Evolutionary conservation across 1,284 basidiomycete species (phyloP).

Genomic region (Cerioporus squamosus): DNA sequence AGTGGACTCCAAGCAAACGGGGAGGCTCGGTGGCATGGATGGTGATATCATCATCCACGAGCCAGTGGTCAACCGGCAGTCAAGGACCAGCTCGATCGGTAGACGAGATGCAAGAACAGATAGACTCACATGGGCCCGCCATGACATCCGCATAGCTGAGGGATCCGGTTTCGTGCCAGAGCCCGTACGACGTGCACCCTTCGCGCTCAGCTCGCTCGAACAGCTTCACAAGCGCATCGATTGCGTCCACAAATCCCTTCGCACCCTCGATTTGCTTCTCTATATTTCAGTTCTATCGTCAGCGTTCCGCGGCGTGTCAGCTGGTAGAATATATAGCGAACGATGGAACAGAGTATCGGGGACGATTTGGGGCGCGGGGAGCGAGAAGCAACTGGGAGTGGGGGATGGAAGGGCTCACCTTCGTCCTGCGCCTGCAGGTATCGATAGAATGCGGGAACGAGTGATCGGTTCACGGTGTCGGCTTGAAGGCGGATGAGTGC

Average conservation of each 20-base stretch:
- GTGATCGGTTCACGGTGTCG: conserved; percentile 65
- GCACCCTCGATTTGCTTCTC: conserved; percentile 58
- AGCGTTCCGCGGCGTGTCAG: background rate
- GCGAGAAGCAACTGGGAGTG: background rate
- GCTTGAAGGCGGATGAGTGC: conserved; percentile 71
- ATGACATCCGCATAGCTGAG: conserved; percentile 73
- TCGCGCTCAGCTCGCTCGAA: conserved; percentile 64
- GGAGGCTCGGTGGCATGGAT: too few species aligned
- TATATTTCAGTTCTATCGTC: background rate
- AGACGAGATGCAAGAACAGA: too few species aligned
- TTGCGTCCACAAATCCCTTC: conserved; percentile 59
- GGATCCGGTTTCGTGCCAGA: conserved; percentile 62
- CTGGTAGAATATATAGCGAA: background rate
- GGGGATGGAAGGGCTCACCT: conserved; percentile 17
- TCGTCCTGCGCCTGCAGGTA: conserved; percentile 76
- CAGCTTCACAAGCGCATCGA: conserved; percentile 58
- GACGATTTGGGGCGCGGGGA: background rate
- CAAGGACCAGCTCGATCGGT: too few species aligned
- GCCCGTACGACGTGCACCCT: conserved; percentile 45
- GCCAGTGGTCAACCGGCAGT: too few species aligned
- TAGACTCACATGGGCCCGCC: conserved; percentile 66
- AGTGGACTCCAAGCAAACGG: too few species aligned
- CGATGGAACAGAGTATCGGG: background rate
- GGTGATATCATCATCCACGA: too few species aligned
- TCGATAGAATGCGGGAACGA: conserved; percentile 80